Evolutionary conservation across 208 protist genomes (phyloP).

Genomic region (Trypanosoma theileri): DNA sequence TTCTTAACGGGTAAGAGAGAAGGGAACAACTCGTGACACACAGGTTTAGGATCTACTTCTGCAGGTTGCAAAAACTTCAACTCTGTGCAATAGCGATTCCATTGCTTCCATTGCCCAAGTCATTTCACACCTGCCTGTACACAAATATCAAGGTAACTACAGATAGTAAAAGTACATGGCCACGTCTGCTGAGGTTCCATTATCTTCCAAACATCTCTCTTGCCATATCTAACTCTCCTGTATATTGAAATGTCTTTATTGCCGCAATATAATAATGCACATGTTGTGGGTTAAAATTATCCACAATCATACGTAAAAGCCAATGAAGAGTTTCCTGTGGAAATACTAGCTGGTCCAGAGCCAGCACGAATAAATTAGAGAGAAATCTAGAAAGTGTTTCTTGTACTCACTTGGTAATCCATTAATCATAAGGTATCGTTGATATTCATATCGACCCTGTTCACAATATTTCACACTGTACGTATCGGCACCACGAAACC

Average conservation of each 20-base stretch:
- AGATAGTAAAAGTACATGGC: constrained; percentile 86
- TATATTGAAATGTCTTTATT: constrained; percentile 74
- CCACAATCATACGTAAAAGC: constrained; percentile 92
- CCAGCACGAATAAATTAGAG: constrained; percentile 61
- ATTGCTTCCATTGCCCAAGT: constrained; percentile 85
- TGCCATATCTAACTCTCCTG: constrained; percentile 87
- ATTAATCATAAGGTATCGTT: constrained; percentile 92
- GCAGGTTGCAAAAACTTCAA: constrained; percentile 70
- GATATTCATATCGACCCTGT: constrained; percentile 91
- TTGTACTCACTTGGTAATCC: constrained; percentile 91
- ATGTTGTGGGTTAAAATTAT: constrained; percentile 93
- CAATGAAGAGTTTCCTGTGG: constrained; percentile 92
- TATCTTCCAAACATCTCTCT: constrained; percentile 90
- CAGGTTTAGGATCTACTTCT: constrained; percentile 89
- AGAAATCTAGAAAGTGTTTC: constrained; percentile 87
- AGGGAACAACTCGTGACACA: constrained; percentile 79
- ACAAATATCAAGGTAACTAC: constrained; percentile 87
- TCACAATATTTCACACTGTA: constrained; percentile 92
- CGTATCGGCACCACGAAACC: constrained; percentile 90
- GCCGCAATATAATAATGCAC: constrained; percentile 92
- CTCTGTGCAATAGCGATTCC: constrained; percentile 92
- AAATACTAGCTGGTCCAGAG: constrained; percentile 33
- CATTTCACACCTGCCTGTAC: constrained; percentile 59
- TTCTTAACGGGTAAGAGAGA: constrained; percentile 86
- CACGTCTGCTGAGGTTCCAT: constrained; percentile 93